phyloP scores from a whole-genome alignment of 23 red algal genomes.

The Gracilaria domingensis region DNA sequence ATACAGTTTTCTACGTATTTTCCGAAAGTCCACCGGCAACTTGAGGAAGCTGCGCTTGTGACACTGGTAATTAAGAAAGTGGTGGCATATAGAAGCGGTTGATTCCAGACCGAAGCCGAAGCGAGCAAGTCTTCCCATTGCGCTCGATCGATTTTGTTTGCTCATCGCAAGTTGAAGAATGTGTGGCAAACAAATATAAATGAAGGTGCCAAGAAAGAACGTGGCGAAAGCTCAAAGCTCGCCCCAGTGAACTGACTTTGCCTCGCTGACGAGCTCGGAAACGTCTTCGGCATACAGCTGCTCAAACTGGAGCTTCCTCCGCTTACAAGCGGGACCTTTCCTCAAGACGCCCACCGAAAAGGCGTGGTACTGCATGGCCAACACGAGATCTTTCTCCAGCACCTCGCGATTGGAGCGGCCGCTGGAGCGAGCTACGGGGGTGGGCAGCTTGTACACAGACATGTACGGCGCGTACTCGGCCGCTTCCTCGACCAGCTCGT shows the following conservation, averaged over 20 bases:
- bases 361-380: conserved; percentile 52
- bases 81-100: too few relatives aligned
- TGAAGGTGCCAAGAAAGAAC: too few relatives aligned
- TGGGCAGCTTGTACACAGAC: conserved; percentile 48
- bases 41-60: too few relatives aligned
- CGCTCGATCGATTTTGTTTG: too few relatives aligned
- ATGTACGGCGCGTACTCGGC: conserved; percentile 59
- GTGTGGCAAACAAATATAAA: too few relatives aligned
- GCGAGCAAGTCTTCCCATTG: too few relatives aligned
- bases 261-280: conserved; percentile 3
- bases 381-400: conserved; percentile 37
- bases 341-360: conserved; percentile 10
- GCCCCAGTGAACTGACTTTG: neutral
- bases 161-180: too few relatives aligned
- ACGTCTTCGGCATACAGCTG: conserved; percentile 51
- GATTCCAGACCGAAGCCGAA: too few relatives aligned
- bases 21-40: too few relatives aligned
- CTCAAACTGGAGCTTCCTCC: conserved; percentile 39
- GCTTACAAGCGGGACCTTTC: conserved; percentile 4
- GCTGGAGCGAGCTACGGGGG: conserved; percentile 21
- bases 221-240: neutral
- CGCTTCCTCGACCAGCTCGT: conserved; percentile 25
- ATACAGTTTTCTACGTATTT: too few relatives aligned
- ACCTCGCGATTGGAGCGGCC: neutral
- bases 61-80: too few relatives aligned